Evolutionary conservation across 192 early-diverging fungal species (phyloP), one percentile per base, ranked within the genome.

Genomic region (Phycomyces nitens): DNA sequence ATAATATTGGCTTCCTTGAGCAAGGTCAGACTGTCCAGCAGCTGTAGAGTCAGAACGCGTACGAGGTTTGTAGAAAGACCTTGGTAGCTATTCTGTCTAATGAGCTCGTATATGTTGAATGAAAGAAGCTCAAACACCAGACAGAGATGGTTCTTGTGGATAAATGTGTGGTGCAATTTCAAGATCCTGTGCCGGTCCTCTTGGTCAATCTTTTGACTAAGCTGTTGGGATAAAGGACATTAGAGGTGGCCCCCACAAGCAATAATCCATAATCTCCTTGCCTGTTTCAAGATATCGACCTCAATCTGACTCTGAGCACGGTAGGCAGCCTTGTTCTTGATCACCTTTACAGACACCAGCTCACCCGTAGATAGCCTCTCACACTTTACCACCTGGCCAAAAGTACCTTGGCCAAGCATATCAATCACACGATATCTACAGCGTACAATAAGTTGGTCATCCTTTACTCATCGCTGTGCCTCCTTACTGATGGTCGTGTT

Each of bases 361-460:
- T 93, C 93, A 71, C 90, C 86, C 12, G 96, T 96, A 66, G 89
- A 91, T 29, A 96, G 72, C 60, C 95, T 92, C 55, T 89, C 85
- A 70, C 95, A 98, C 72, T 94, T 96, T 42, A 95, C 95, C 5
- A 99, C 97, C 74, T 99, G 97, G 5, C 97, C 97, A 85, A 98
- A 99, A 5, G 97, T 98, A 49, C 97, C 97, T 76, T 92, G 89
- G 8, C 97, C 97, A 7, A 99, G 78, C 41, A 94, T 81, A 74
- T 97, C 96, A 61, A 95, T 66, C 56, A 99, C 96, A 43, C 89
- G 72, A 77, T 94, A 99, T 62, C 89, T 92, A 62, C 18, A 38
- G 7, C 29, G 29, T 7, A 34, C 29, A 34, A n/a, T n/a, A n/a
- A n/a, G n/a, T n/a, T n/a, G n/a, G n/a, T n/a, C 29, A 34, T 34